These are phyloP conservation scores for Fonsecaea erecta DNA, from an alignment of 2,329 filamentous ascomycete genomes.

Conservation along the genomic window DNA sequence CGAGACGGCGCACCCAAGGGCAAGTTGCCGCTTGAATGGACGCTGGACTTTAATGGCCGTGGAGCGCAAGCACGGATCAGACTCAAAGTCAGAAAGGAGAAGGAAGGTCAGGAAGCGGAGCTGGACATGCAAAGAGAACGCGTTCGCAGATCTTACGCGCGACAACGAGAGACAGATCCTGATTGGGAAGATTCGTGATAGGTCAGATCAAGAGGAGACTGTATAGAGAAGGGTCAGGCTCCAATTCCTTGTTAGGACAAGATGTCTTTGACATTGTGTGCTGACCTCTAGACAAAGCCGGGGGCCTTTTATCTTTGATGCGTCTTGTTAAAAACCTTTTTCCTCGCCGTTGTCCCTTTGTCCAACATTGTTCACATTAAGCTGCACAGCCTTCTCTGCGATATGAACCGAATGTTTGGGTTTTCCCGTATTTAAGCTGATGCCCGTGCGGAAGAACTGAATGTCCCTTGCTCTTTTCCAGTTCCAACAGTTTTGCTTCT, in stretches of 20 bases:
- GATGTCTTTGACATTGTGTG: not conserved
- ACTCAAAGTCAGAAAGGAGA: constrained; percentile 36
- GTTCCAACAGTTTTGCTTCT: not conserved
- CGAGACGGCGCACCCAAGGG: constrained; percentile 31
- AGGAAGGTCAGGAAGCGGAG: constrained; percentile 34
- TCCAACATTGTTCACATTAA: not conserved
- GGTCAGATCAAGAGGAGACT: not conserved
- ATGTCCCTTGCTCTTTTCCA: not conserved
- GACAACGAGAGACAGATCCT: constrained; percentile 14
- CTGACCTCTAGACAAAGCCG: not conserved
- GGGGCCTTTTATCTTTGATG: not conserved
- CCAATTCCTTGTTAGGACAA: not conserved
- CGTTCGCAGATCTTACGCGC: constrained; percentile 23
- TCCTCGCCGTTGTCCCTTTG: not conserved
- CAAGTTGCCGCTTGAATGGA: constrained; percentile 35
- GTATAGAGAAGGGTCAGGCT: not conserved
- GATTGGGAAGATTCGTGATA: not conserved
- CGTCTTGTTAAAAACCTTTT: not conserved
- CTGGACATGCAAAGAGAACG: constrained; percentile 27
- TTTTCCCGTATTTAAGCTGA: not conserved
- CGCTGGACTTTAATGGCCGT: constrained; percentile 33
- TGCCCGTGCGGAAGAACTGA: not conserved
- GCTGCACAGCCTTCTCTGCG: not conserved
- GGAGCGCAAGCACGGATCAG: constrained; percentile 33
- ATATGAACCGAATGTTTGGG: not conserved